These are phyloP conservation scores for Rubus idaeus DNA, from an alignment of 306 rosid genomes.

Conservation along the genomic window DNA sequence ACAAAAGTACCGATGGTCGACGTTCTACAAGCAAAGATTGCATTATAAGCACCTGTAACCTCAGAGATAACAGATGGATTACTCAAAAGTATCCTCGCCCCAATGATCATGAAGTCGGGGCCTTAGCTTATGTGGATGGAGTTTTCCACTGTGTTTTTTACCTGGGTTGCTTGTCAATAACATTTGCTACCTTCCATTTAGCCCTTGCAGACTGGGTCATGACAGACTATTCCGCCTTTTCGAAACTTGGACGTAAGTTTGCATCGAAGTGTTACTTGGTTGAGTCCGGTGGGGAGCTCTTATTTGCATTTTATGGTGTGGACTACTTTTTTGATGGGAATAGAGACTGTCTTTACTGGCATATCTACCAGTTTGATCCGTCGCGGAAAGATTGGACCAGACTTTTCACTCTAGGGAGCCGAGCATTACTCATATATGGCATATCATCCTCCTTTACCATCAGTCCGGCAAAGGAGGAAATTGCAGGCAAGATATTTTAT, in stretches of 20 bases:
- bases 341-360: background rate
- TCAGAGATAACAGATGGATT: background rate
- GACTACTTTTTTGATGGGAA: background rate
- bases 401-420: background rate
- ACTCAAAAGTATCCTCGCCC: background rate
- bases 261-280: no score
- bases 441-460: background rate
- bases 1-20: background rate
- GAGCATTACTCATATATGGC: background rate
- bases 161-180: background rate
- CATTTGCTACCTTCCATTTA: background rate
- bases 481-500: background rate
- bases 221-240: no score
- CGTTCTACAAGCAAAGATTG: background rate
- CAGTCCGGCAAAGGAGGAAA: background rate
- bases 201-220: background rate
- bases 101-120: background rate
- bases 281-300: no score
- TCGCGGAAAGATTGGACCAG: background rate
- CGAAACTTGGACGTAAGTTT: no score
- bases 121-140: background rate
- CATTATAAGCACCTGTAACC: background rate
- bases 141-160: background rate
- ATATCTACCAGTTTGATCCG: background rate
- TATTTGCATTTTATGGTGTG: background rate